A percentile compares a stretch with the other conserved stretches of the same genome.
These are phyloP conservation scores for Chytridium lagenaria DNA, from an alignment of 371 early-diverging fungal genomes.

Conservation along the genomic window DNA sequence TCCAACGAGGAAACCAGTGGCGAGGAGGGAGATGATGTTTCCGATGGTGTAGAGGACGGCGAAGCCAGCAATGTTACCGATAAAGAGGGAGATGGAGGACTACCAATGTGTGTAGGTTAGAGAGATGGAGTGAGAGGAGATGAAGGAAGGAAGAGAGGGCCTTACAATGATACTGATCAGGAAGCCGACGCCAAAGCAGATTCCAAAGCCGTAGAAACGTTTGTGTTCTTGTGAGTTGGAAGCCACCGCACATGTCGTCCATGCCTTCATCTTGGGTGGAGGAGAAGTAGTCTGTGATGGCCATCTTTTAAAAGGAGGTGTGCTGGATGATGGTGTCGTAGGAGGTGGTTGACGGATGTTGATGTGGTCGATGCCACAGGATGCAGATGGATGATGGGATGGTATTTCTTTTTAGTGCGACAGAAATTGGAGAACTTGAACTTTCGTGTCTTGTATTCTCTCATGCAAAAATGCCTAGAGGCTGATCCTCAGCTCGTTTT, in stretches of 20 bases:
- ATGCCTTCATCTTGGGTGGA: conserved; percentile 1
- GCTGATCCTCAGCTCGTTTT: too few species aligned
- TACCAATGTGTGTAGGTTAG: conserved; percentile 32
- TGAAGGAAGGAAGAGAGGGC: conserved; percentile 5
- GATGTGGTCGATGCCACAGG: too few species aligned
- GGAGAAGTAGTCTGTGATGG: conserved; percentile 29
- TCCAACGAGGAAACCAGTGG: conserved; percentile 88
- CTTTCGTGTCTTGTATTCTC: too few species aligned
- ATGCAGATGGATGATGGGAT: too few species aligned
- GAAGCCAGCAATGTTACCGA: conserved; percentile 71
- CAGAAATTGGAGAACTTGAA: too few species aligned
- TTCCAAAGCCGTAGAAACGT: conserved; percentile 87
- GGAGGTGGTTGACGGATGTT: too few species aligned
- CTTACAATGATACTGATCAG: conserved; percentile 76
- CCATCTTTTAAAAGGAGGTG: conserved; percentile 11
- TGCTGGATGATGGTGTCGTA: too few species aligned
- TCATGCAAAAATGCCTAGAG: too few species aligned
- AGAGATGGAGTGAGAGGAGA: conserved; percentile 13
- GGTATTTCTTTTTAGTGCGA: too few species aligned
- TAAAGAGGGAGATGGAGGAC: conserved; percentile 69
- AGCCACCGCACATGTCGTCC: conserved; percentile 60
- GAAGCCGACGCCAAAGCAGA: conserved; percentile 71
- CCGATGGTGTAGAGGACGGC: conserved; percentile 90
- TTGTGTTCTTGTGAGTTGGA: conserved; percentile 77
- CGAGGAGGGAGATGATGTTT: conserved; percentile 81